phyloP scores from a whole-genome alignment of 768 basidiomycete genomes.

The Calvatia gigantea region DNA sequence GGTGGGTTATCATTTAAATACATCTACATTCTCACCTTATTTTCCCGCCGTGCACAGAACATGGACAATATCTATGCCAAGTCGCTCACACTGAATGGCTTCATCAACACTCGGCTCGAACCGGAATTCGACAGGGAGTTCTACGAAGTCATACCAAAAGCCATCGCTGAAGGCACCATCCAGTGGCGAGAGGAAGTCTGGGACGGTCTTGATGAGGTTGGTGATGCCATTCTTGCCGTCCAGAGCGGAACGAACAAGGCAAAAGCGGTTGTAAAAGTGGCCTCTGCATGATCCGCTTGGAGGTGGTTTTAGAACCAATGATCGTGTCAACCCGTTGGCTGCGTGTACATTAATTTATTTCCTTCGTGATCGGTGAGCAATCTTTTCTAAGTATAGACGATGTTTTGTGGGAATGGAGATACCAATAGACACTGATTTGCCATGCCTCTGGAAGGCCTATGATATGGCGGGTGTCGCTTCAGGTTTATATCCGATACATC shows the following conservation, averaged over 20 bases:
- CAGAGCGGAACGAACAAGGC: conserved; percentile 25
- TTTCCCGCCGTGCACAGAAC: conserved; percentile 25
- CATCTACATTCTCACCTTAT: too few relatives aligned
- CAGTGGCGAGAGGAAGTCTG: conserved; percentile 34
- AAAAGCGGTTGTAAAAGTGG: conserved; percentile 25
- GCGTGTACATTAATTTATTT: too few relatives aligned
- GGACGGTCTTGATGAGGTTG: conserved; percentile 33
- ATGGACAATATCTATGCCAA: conserved; percentile 34
- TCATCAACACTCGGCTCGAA: conserved; percentile 30
- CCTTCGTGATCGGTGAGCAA: too few relatives aligned
- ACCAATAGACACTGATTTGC: too few relatives aligned
- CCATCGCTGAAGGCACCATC: conserved; percentile 35
- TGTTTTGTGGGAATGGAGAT: too few relatives aligned
- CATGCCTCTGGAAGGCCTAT: too few relatives aligned
- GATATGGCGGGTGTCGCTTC: too few relatives aligned
- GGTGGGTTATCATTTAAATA: not conserved
- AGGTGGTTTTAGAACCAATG: too few relatives aligned
- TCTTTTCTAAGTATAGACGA: too few relatives aligned
- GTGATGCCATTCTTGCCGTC: conserved; percentile 31
- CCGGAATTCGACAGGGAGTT: conserved; percentile 32
- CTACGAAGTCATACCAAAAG: conserved; percentile 31
- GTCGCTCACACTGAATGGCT: conserved; percentile 41
- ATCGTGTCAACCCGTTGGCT: too few relatives aligned
- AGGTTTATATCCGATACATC: too few relatives aligned
- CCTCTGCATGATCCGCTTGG: conserved; percentile 16